Evolutionary conservation across 176 grass and related monocot genomes (phyloP).

Genomic region (Oryza glumipatula): DNA sequence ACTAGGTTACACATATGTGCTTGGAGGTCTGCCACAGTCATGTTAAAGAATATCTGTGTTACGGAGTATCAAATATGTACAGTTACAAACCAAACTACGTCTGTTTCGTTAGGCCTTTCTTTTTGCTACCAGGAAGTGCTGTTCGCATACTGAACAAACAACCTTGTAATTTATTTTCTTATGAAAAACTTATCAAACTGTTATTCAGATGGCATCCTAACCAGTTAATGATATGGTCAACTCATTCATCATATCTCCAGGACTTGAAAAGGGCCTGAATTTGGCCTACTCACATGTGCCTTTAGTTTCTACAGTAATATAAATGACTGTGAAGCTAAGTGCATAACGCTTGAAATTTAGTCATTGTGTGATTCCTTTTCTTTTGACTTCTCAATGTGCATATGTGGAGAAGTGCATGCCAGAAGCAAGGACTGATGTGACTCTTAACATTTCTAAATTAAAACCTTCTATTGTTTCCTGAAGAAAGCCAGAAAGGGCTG

Average conservation of each 20-base stretch:
- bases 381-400: constrained; percentile 29
- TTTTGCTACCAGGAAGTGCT: constrained; percentile 1
- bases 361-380: constrained; percentile 15
- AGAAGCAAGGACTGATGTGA: constrained; percentile 13
- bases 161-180: constrained; percentile 13
- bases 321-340: neutral
- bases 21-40: constrained; percentile 17
- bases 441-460: neutral
- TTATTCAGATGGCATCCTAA: constrained; percentile 19
- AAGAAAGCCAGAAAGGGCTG: neutral
- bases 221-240: constrained; percentile 13
- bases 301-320: constrained; percentile 14
- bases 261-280: neutral
- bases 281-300: constrained; percentile 18
- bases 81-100: neutral
- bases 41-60: constrained; percentile 14
- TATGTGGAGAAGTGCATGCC: constrained; percentile 18
- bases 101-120: neutral
- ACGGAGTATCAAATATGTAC: neutral
- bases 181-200: neutral
- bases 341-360: neutral
- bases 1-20: neutral
- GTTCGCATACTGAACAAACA: constrained; percentile 33
- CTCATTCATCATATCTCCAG: neutral
- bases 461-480: neutral